Percentiles rank a stretch among this genome's conserved stretches.
Evolutionary conservation across 441 rosid species (phyloP).

Genomic region (Pelargonium citronellum): DNA sequence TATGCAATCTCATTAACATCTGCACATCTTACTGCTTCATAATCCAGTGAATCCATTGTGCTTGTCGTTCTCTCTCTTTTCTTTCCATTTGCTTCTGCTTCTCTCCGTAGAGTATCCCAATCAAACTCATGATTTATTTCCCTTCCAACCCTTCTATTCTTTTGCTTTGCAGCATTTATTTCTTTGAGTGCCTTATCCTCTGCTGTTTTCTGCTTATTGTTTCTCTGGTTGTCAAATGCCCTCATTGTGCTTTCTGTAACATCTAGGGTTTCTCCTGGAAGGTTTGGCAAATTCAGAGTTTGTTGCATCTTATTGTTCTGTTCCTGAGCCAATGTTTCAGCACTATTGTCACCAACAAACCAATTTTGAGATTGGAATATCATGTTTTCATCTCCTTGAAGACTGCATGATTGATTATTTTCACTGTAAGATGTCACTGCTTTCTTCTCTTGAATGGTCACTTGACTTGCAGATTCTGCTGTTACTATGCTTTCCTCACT

Average conservation of each 20-base stretch:
- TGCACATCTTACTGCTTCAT: constrained; percentile 72
- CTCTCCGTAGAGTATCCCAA: constrained; percentile 75
- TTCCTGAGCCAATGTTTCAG: constrained; percentile 23
- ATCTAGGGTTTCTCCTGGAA: constrained; percentile 30
- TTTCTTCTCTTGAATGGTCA: constrained; percentile 24
- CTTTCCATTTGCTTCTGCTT: constrained; percentile 36
- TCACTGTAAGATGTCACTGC: constrained; percentile 26
- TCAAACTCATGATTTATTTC: constrained; percentile 50
- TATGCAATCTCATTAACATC: constrained; percentile 46
- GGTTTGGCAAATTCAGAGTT: constrained; percentile 18
- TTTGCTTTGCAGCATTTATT: constrained; percentile 38
- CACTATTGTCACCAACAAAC: constrained; percentile 24
- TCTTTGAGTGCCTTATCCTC: constrained; percentile 29
- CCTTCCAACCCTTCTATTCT: constrained; percentile 37
- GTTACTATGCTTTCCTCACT: constrained; percentile 26
- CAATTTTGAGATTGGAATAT: constrained; percentile 23
- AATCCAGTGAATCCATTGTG: constrained; percentile 74
- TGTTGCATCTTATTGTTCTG: constrained; percentile 30
- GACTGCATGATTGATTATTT: constrained; percentile 30
- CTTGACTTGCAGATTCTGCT: constrained; percentile 27
- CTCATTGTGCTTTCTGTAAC: constrained; percentile 35
- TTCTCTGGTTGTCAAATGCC: constrained; percentile 28
- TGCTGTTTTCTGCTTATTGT: constrained; percentile 27
- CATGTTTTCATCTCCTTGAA: constrained; percentile 27
- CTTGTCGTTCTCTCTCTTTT: constrained; percentile 51